A percentile compares a stretch with the other conserved stretches of the same genome.
Evolutionary conservation across 2,329 filamentous ascomycete genomes (phyloP).

Genomic region (Xylariaceae sp.): DNA sequence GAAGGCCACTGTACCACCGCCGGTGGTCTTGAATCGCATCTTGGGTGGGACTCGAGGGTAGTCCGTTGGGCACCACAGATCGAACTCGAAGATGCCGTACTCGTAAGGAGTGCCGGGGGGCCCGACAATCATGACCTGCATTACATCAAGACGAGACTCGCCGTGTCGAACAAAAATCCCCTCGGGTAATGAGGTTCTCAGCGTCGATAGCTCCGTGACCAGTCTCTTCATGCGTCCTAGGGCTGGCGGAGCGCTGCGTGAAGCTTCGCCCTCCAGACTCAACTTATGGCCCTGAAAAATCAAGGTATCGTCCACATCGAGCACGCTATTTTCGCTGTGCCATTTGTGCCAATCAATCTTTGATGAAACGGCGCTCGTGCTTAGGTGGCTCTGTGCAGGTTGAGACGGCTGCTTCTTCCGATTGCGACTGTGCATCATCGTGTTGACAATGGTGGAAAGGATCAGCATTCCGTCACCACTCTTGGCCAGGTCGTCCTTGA

Average conservation of each 20-base stretch:
- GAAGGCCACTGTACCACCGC: slow-evolving; percentile 37
- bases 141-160: slow-evolving; percentile 44
- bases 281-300: slow-evolving; percentile 32
- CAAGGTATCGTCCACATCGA: slow-evolving; percentile 33
- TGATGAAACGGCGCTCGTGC: slow-evolving; percentile 6
- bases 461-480: slow-evolving; percentile 29
- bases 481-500: slow-evolving; percentile 16
- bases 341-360: slow-evolving; percentile 25
- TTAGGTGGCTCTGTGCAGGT: neutral
- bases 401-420: slow-evolving; percentile 10
- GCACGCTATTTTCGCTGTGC: slow-evolving; percentile 35
- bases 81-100: slow-evolving; percentile 54
- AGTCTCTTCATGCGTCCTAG: slow-evolving; percentile 47
- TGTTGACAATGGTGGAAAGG: slow-evolving; percentile 33
- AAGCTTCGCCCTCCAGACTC: slow-evolving; percentile 15
- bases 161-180: slow-evolving; percentile 51
- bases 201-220: slow-evolving; percentile 42
- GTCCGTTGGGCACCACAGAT: slow-evolving; percentile 41
- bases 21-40: slow-evolving; percentile 46
- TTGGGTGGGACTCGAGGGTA: slow-evolving; percentile 44
- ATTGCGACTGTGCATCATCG: slow-evolving; percentile 27
- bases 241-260: slow-evolving; percentile 11
- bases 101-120: slow-evolving; percentile 52
- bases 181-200: slow-evolving; percentile 46
- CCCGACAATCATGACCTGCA: slow-evolving; percentile 50